Base-by-base conservation (phyloP, 2,329 filamentous ascomycete genomes). In the Trichoderma sp. region DNA sequence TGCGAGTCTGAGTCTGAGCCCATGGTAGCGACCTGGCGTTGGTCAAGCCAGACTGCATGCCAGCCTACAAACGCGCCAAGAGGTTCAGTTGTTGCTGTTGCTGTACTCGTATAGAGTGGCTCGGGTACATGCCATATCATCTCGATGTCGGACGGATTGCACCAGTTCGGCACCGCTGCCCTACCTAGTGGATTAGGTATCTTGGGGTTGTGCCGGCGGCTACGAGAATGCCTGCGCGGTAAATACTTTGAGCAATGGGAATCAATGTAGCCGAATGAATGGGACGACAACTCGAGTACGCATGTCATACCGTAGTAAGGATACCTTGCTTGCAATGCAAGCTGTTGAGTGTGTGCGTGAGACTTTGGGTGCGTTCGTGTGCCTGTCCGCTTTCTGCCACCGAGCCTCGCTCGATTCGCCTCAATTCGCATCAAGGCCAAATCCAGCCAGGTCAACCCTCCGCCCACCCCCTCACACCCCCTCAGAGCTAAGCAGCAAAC, bases 341-440 rank as follows among this genome's bases (percentile, higher is more conserved):
- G 55, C 39, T 45, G 26, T n/a, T 30, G 41, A 5, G 43, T 17
- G 55, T 24, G 55, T 45, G 55, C 15, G 57, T 19, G 59, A 19
- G 48, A 51, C 45, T 45, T 17, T 10, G 28, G 55, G 21, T 56
- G 58, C 21, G 34, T 55, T 55, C 34, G 51, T 55, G 58, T 61
- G 50, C 59, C 60, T 63, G 50, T 63, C 60, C 60, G 60, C 50
- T 54, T 63, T 63, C 60, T 63, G 41, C 60, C 60, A 63, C 60
- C 60, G 60, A 63, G 60, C 60, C 50, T 43, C 34, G 21, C 21
- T 24, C 58, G 58, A 47, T 50, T 63, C 60, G 60, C 24, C 21
- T 54, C 60, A 50, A 63, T 55, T 45, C 34, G 48, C 30, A 51
- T 60, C 34, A 44, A 61, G 30, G 9, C 30, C 47, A 44, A 50